phyloP scores from a whole-genome alignment of 2,329 filamentous ascomycete species.

The Acrocalymma vagum region DNA sequence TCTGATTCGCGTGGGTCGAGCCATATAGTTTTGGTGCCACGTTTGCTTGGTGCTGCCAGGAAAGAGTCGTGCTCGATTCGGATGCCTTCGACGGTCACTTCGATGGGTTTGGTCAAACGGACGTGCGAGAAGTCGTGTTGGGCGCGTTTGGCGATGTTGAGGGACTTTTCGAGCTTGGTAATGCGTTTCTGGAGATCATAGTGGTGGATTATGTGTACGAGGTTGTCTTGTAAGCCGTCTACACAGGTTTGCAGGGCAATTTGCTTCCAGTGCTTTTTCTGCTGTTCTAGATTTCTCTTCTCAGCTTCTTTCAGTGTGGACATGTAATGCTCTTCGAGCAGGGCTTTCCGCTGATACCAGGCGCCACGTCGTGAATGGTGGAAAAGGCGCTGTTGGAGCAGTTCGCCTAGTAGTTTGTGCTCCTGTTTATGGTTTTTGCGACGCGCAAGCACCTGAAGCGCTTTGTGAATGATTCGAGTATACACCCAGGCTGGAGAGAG shows the following conservation, averaged over 20 bases:
- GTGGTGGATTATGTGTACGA: slow-evolving; percentile 92
- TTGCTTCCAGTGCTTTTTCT: slow-evolving; percentile 84
- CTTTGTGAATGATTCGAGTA: slow-evolving; percentile 91
- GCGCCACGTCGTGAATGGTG: slow-evolving; percentile 83
- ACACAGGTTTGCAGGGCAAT: slow-evolving; percentile 84
- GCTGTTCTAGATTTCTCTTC: slow-evolving; percentile 59
- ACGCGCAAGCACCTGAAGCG: slow-evolving; percentile 78
- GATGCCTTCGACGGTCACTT: slow-evolving; percentile 79
- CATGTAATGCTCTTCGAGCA: slow-evolving; percentile 97
- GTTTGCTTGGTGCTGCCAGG: slow-evolving; percentile 41
- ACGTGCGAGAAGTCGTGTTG: slow-evolving; percentile 96
- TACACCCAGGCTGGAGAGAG: slow-evolving; percentile 94
- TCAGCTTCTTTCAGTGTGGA: slow-evolving; percentile 49
- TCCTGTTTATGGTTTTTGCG: slow-evolving; percentile 84
- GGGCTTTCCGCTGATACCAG: slow-evolving; percentile 95
- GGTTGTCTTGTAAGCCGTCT: slow-evolving; percentile 81
- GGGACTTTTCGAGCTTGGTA: slow-evolving; percentile 84
- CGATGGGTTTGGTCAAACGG: slow-evolving; percentile 75
- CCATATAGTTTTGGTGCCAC: slow-evolving; percentile 83
- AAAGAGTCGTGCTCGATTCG: slow-evolving; percentile 71
- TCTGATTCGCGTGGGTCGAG: slow-evolving; percentile 77
- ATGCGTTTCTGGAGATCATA: slow-evolving; percentile 94
- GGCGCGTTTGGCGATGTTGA: slow-evolving; percentile 82
- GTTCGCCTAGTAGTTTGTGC: slow-evolving; percentile 74
- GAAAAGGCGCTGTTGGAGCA: slow-evolving; percentile 83